Evolutionary conservation across 331 rosid species (phyloP).

Genomic region (Pyracantha coccinea): DNA sequence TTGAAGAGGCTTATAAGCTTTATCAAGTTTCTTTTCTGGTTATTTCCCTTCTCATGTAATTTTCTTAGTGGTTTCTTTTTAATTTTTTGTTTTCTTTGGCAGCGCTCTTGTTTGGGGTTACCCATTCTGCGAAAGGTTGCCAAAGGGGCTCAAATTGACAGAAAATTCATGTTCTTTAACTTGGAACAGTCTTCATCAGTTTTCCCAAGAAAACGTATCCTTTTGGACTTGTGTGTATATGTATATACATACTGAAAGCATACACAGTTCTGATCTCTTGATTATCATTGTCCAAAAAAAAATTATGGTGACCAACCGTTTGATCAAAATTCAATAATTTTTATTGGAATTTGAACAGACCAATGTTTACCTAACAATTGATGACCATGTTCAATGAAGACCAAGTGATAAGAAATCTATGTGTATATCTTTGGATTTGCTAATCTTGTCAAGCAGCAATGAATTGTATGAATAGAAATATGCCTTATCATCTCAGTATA

Average conservation of each 20-base stretch:
- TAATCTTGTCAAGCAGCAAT: no score
- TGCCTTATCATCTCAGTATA: background rate
- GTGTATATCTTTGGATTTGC: background rate
- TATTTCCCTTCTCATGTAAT: background rate
- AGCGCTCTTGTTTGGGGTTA: slow-evolving; percentile 43
- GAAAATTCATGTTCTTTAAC: slow-evolving; percentile 50
- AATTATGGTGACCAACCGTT: background rate
- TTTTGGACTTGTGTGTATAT: background rate
- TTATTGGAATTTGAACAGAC: background rate
- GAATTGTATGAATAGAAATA: background rate
- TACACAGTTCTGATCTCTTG: background rate
- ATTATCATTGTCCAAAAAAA: background rate
- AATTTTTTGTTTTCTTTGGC: slow-evolving; percentile 4
- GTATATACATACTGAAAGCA: background rate
- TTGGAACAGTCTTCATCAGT: slow-evolving; percentile 35
- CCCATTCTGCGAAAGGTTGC: slow-evolving; percentile 29
- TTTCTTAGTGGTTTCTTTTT: background rate
- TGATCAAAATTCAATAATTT: background rate
- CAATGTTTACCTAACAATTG: background rate
- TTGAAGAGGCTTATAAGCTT: background rate
- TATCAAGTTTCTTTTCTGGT: background rate
- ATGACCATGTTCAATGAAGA: background rate
- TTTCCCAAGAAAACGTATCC: slow-evolving; percentile 66
- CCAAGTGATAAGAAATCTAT: background rate
- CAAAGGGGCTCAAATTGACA: slow-evolving; percentile 42